Percentiles rank a stretch among this genome's conserved stretches.
These are phyloP conservation scores for Cytospora chrysosperma DNA, from an alignment of 2,329 filamentous ascomycete species.

Conservation along the genomic window DNA sequence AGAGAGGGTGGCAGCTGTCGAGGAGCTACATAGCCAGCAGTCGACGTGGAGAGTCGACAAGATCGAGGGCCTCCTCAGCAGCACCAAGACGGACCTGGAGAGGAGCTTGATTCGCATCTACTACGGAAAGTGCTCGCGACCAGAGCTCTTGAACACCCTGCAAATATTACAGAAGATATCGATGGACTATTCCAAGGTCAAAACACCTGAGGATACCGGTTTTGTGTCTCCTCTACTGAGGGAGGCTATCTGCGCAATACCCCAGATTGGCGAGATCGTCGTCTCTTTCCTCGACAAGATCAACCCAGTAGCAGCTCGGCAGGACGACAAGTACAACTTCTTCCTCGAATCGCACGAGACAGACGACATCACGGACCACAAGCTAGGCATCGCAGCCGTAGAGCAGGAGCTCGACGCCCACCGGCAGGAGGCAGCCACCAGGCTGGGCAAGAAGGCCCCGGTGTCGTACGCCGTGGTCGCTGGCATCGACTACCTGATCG, in stretches of 20 bases:
- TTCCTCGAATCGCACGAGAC: constrained; percentile 86
- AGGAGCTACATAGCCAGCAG: constrained; percentile 74
- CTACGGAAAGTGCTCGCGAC: constrained; percentile 90
- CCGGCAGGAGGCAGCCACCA: constrained; percentile 66
- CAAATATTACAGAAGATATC: constrained; percentile 83
- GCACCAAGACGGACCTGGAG: constrained; percentile 79
- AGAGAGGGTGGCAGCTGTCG: constrained; percentile 77
- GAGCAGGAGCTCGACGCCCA: constrained; percentile 86
- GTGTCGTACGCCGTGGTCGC: constrained; percentile 80
- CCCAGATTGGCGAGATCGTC: constrained; percentile 71
- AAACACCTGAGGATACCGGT: constrained; percentile 62
- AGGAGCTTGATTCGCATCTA: constrained; percentile 93
- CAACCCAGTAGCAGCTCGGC: constrained; percentile 74
- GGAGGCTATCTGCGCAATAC: constrained; percentile 71
- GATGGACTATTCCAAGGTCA: constrained; percentile 68
- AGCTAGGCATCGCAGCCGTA: constrained; percentile 85
- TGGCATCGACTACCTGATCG: constrained; percentile 92
- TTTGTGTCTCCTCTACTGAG: constrained; percentile 71
- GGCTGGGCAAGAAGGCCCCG: constrained; percentile 66
- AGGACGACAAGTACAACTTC: constrained; percentile 91
- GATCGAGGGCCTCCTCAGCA: constrained; percentile 68
- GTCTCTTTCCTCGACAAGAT: constrained; percentile 78
- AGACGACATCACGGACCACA: constrained; percentile 84
- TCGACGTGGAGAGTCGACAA: constrained; percentile 69
- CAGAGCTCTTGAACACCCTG: constrained; percentile 80